Evolutionary conservation across 2,329 filamentous ascomycete species (phyloP).

Genomic region (Aspergillus quadricinctus): DNA sequence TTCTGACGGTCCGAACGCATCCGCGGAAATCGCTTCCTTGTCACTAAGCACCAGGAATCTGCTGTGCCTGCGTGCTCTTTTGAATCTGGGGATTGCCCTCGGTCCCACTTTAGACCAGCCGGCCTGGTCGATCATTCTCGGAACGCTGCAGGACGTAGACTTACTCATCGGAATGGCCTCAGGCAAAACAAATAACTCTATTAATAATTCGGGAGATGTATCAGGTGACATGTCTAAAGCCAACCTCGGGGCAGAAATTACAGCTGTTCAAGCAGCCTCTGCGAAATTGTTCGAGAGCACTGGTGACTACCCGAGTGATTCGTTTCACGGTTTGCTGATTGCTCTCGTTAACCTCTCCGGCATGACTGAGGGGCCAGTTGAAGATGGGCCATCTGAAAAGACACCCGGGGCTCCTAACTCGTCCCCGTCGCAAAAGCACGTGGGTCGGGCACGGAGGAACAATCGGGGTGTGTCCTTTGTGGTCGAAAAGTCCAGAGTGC

Average conservation of each 20-base stretch:
- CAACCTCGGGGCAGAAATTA: slow-evolving; percentile 75
- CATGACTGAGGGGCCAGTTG: slow-evolving; percentile 40
- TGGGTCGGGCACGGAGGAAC: slow-evolving; percentile 32
- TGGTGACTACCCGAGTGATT: slow-evolving; percentile 76
- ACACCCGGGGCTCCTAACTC: slow-evolving; percentile 45
- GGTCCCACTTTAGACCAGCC: slow-evolving; percentile 76
- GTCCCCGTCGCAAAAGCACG: slow-evolving; percentile 20
- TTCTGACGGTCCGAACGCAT: slow-evolving; percentile 21
- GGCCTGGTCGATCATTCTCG: slow-evolving; percentile 84
- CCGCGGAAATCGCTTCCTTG: slow-evolving; percentile 42
- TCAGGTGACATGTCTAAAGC: slow-evolving; percentile 46
- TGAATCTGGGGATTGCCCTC: slow-evolving; percentile 94
- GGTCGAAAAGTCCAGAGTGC: slow-evolving; percentile 37
- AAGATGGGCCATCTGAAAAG: slow-evolving; percentile 46
- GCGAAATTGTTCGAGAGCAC: slow-evolving; percentile 87
- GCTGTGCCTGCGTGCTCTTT: slow-evolving; percentile 78
- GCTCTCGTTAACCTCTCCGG: slow-evolving; percentile 69
- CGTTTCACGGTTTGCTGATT: slow-evolving; percentile 72
- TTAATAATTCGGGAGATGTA: slow-evolving; percentile 25
- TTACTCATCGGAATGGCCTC: slow-evolving; percentile 62
- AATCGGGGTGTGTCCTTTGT: slow-evolving; percentile 39
- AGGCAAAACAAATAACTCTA: slow-evolving; percentile 25
- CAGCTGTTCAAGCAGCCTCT: slow-evolving; percentile 83
- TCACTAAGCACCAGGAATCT: slow-evolving; percentile 83
- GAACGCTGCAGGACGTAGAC: slow-evolving; percentile 89